A percentile compares a stretch with the other conserved stretches of the same genome.
These are phyloP conservation scores for Pleurotus sapidus DNA, from an alignment of 768 basidiomycete species.

Conservation along the genomic window DNA sequence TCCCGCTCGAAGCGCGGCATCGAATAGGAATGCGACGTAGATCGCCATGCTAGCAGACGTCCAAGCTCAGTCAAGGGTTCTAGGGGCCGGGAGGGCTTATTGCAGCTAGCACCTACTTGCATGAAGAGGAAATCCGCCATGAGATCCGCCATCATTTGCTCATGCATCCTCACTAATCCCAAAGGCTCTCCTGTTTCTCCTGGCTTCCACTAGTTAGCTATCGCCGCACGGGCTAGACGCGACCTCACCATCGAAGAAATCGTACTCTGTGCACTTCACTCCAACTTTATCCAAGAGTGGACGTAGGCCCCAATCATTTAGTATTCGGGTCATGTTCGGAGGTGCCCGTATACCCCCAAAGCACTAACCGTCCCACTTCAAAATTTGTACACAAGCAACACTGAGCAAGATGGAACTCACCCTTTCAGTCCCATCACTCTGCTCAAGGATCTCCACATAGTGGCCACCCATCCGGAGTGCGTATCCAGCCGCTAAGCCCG, in stretches of 20 bases:
- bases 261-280: conserved; percentile 27
- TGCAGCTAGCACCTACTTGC: conserved; percentile 14
- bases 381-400: neutral
- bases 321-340: conserved; percentile 55
- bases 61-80: too few relatives aligned
- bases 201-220: conserved; percentile 16
- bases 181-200: conserved; percentile 43
- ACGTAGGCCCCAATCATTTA: conserved; percentile 54
- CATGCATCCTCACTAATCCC: conserved; percentile 43
- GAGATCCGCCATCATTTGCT: conserved; percentile 40
- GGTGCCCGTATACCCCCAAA: conserved; percentile 28
- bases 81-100: too few relatives aligned
- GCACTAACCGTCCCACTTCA: neutral
- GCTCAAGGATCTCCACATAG: conserved; percentile 56
- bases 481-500: conserved; percentile 55
- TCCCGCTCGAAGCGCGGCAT: conserved; percentile 44
- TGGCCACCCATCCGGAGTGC: conserved; percentile 57
- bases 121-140: conserved; percentile 30
- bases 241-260: conserved; percentile 22
- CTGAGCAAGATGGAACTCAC: conserved; percentile 22
- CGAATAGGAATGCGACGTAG: conserved; percentile 46
- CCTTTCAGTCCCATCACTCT: conserved; percentile 36
- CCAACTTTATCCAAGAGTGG: conserved; percentile 37
- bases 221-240: neutral
- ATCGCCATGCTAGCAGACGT: conserved; percentile 43